Base-by-base conservation (phyloP, 2,329 filamentous ascomycete species). In the Colletotrichum australisinense region DNA sequence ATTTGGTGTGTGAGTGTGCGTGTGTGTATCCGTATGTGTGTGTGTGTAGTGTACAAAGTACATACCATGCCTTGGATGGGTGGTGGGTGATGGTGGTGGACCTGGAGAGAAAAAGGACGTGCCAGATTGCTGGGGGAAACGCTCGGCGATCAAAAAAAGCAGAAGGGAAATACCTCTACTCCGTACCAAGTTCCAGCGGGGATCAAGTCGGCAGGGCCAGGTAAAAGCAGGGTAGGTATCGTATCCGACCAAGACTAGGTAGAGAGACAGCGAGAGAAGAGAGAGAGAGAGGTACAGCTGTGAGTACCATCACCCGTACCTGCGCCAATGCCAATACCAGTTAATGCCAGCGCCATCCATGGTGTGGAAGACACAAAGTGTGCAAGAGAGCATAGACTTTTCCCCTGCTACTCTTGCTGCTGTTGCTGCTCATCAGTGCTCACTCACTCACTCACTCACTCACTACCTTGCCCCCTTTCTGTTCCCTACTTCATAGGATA, bases 111-210 rank as follows among this genome's bases (percentile, higher is more conserved):
- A 19, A 19, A 46, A 19, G 42, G 42, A 46, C 42, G 42, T 46
- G 28, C 24, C 26, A 49, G 59, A 57, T 4, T 63, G 52, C 55
- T 30, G 52, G 59, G 38, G 67, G 67, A 65, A 69, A 69, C 52
- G 52, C 52, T 69, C 67, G 52, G 60, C 59, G 67, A 69, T 69
- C 67, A 69, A 56, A 63, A 60, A 53, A 28, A n/a, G 57, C 57
- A 30, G 19, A 52, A 24, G 26, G 49, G 42, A 49, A 30, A 63
- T 62, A 16, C 38, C 24, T 49, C 38, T 28, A 38, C n/a, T n/a
- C n/a, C n/a, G n/a, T n/a, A n/a, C 26, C 22, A 14, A 22, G 7
- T 8, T 28, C 26, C 11, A 19, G 19, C 42, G 42, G 22, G 26
- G 26, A 28, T 5, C 53, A 56, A 19, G 42, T n/a, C 53, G 28